These are phyloP conservation scores for Tylopilus rubrobrunneus DNA, from an alignment of 768 basidiomycete species.

Conservation along the genomic window DNA sequence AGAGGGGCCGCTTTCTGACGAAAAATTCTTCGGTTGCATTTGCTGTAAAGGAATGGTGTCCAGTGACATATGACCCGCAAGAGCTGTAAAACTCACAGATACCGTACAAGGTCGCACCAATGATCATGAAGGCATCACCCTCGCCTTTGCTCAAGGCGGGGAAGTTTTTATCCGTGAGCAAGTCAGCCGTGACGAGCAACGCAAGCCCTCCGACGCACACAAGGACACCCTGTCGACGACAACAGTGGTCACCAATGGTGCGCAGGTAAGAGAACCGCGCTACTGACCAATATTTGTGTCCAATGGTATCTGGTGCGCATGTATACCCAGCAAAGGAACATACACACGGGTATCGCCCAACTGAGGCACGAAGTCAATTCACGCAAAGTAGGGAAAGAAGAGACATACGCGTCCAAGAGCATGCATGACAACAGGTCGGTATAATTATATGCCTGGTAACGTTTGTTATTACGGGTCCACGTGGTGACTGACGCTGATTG, in stretches of 20 bases:
- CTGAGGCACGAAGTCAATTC: slow-evolving; percentile 31
- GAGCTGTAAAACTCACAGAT: slow-evolving; percentile 54
- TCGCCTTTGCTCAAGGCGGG: slow-evolving; percentile 61
- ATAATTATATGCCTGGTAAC: slow-evolving; percentile 69
- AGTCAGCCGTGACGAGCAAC: slow-evolving; percentile 75
- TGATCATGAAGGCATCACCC: slow-evolving; percentile 84
- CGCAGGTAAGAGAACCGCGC: neutral
- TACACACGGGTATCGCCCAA: slow-evolving; percentile 87
- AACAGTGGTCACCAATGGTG: neutral
- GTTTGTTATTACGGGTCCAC: neutral
- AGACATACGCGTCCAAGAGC: slow-evolving; percentile 79
- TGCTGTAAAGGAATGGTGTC: slow-evolving; percentile 39
- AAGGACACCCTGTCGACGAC: slow-evolving; percentile 52
- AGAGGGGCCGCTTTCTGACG: slow-evolving; percentile 73
- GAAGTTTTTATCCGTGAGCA: slow-evolving; percentile 74
- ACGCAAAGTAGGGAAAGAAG: neutral
- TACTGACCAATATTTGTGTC: slow-evolving; percentile 71
- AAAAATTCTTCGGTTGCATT: slow-evolving; percentile 89
- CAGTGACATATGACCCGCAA: neutral
- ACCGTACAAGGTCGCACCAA: slow-evolving; percentile 82
- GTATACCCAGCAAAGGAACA: slow-evolving; percentile 81
- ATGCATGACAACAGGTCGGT: slow-evolving; percentile 86
- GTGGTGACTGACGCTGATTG: neutral
- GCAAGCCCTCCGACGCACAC: slow-evolving; percentile 76
- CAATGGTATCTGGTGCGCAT: slow-evolving; percentile 78